Base-by-base conservation (phyloP, 495 filamentous ascomycete species). In the Lophium mytilinum region DNA sequence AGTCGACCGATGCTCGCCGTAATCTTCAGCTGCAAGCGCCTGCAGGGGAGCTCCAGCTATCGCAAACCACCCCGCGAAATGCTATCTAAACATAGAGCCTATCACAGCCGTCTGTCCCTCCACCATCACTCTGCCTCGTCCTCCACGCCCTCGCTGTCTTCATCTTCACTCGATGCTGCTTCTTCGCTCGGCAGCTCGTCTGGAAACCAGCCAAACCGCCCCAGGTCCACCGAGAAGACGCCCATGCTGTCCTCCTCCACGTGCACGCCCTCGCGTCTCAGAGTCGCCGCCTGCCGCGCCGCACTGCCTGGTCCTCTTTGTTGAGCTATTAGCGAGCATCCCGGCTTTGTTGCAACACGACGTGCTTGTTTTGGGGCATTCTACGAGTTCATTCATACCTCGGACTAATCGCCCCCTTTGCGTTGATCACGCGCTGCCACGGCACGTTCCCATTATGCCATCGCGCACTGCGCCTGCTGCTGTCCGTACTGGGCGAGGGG, bases 381-480 rank as follows among this genome's bases (percentile, higher is more conserved):
- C 24, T 30, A 6, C 3, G 24, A 30, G 3, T 30, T 53, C 24
- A 21, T 37, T 65, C 75, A 21, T 63, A 94, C 89, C 90, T 80
- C 35, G 84, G 86, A 34, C 89, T 92, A 60, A 97, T 90, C 55
- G 82, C 76, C 15, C 90, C 90, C 69, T 88, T 91, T 2, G 86
- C 70, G 65, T 91, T 94, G 58, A 96, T 86, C 10, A 97, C 89
- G 46, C 92, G 76, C 74, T 96, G 92, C 92, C 92, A 97, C 4
- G 91, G 92, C 10, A 96, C 90, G 62, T 88, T 96, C 15, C 71
- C 76, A 54, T 77, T 73, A 64, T 96, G 80, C 71, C 84, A 94
- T 37, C 37, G 57, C 33, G 58, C 30, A 37, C 54, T 55, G 52
- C 63, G 68, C 50, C 61, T 55, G 63, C 71, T 52, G 58, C 59